Conservation (phyloP, 129 eudicot genomes). For the Artemisia annua region DNA sequence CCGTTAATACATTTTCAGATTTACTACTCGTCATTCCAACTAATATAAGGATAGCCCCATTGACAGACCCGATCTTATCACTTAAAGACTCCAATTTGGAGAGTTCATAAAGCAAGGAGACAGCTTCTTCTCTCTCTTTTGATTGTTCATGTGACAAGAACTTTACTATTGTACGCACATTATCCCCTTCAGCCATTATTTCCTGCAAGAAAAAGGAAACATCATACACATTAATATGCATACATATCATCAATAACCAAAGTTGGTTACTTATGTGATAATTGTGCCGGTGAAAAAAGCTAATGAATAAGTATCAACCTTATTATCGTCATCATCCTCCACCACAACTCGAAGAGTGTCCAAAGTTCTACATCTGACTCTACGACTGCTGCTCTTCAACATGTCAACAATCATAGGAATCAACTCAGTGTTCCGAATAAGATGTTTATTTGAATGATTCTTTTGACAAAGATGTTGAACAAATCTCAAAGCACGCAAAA, state of each 20-base stretch:
- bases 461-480: conserved; percentile 68
- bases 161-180: conserved; percentile 83
- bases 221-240: not conserved
- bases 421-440: conserved; percentile 58
- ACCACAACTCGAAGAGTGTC: conserved; percentile 82
- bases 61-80: conserved; percentile 83
- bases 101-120: conserved; percentile 80
- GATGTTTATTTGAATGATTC: conserved; percentile 56
- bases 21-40: conserved; percentile 97
- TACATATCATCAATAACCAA: no score
- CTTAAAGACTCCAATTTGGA: conserved; percentile 65
- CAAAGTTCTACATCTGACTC: conserved; percentile 69
- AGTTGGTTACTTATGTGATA: not conserved
- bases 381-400: conserved; percentile 72
- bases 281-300: not conserved
- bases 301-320: conserved; percentile 54
- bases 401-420: conserved; percentile 73
- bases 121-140: conserved; percentile 90
- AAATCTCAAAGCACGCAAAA: conserved; percentile 66
- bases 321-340: conserved; percentile 77
- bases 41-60: conserved; percentile 84
- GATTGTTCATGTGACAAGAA: conserved; percentile 77
- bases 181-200: conserved; percentile 91
- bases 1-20: conserved; percentile 67
- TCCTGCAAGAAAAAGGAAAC: conserved; percentile 54